A percentile compares a stretch with the other conserved stretches of the same genome.
phyloP scores from a whole-genome alignment of 2,329 filamentous ascomycete genomes.

The Anthostomella pinea region DNA sequence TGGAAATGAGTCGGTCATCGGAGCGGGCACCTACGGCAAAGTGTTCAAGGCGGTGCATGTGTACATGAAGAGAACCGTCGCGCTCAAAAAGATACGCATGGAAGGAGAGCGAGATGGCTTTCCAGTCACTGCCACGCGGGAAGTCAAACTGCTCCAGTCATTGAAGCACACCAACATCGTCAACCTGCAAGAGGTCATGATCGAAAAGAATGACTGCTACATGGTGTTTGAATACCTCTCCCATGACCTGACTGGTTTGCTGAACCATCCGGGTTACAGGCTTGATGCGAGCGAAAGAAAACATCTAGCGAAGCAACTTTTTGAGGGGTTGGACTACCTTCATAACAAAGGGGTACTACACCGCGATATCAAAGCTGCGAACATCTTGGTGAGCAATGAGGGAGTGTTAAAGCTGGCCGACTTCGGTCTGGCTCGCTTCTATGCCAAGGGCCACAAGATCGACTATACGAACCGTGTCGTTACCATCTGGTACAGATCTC shows the following conservation, averaged over 20 bases:
- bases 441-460: constrained; percentile 83
- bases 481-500: constrained; percentile 95
- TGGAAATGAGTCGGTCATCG: constrained; percentile 95
- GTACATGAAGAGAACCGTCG: constrained; percentile 81
- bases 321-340: constrained; percentile 89
- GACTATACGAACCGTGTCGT: constrained; percentile 99
- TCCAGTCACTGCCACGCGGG: constrained; percentile 84
- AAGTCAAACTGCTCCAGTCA: constrained; percentile 89
- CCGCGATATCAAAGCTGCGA: constrained; percentile 96
- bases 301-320: constrained; percentile 86
- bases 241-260: constrained; percentile 88
- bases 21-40: constrained; percentile 93
- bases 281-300: constrained; percentile 86
- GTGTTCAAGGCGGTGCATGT: constrained; percentile 93
- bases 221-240: constrained; percentile 99
- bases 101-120: constrained; percentile 89
- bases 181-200: constrained; percentile 87
- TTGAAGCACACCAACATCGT: constrained; percentile 81
- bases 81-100: constrained; percentile 89
- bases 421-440: constrained; percentile 94
- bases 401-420: constrained; percentile 91
- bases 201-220: constrained; percentile 97
- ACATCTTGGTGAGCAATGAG: constrained; percentile 88
- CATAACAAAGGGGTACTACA: constrained; percentile 92
- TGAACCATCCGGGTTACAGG: constrained; percentile 91